These are phyloP conservation scores for Xylariaceae sp. DNA, from an alignment of 2,329 filamentous ascomycete species.

Conservation along the genomic window DNA sequence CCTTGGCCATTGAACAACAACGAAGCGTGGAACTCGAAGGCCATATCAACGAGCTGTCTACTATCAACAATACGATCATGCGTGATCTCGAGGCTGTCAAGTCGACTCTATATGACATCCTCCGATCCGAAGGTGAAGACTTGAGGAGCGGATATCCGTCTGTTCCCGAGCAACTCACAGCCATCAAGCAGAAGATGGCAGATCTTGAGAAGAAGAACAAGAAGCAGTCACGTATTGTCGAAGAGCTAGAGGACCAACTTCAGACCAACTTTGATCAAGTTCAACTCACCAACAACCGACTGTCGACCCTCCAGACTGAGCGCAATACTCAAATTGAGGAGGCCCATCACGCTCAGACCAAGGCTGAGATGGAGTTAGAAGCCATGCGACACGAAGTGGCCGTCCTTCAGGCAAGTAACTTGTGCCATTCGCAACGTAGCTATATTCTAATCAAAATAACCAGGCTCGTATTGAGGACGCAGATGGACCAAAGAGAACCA, in stretches of 20 bases:
- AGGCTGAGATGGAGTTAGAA: constrained; percentile 68
- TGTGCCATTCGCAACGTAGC: neutral
- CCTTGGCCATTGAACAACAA: constrained; percentile 57
- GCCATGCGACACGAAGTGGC: constrained; percentile 66
- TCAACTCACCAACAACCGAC: constrained; percentile 76
- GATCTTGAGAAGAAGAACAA: constrained; percentile 69
- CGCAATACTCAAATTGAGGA: constrained; percentile 76
- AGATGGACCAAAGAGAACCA: constrained; percentile 52
- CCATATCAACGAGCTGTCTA: constrained; percentile 54
- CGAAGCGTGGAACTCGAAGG: constrained; percentile 56
- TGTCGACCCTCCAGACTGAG: constrained; percentile 78
- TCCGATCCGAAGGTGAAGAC: constrained; percentile 48
- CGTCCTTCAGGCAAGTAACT: constrained; percentile 66
- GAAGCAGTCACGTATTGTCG: constrained; percentile 87
- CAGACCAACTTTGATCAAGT: constrained; percentile 94
- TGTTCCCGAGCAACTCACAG: constrained; percentile 54
- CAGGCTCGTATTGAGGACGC: constrained; percentile 32
- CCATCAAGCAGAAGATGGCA: constrained; percentile 63
- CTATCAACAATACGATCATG: constrained; percentile 58
- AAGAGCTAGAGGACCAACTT: constrained; percentile 95
- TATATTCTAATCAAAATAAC: constrained; percentile 4
- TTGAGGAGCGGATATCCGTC: constrained; percentile 44
- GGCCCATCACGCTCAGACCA: constrained; percentile 61
- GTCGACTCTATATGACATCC: constrained; percentile 50
- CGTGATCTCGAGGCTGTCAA: constrained; percentile 62